A percentile compares a stretch with the other conserved stretches of the same genome.
Evolutionary conservation across 768 basidiomycete genomes (phyloP).

Genomic region (Lanmaoa rubissima): DNA sequence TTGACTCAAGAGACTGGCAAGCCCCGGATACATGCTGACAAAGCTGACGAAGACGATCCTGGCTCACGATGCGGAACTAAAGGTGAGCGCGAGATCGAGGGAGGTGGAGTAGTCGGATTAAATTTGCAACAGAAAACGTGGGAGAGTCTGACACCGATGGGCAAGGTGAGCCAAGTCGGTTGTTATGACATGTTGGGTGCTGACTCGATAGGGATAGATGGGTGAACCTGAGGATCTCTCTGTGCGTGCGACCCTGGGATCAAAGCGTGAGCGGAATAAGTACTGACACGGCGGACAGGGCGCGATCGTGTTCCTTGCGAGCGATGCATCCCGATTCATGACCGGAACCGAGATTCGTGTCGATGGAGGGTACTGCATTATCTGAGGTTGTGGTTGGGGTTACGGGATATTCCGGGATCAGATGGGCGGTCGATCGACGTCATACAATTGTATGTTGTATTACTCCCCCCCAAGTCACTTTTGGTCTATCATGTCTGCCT

Average conservation of each 20-base stretch:
- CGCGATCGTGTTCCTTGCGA: slow-evolving; percentile 86
- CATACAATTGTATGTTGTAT: slow-evolving; percentile 11
- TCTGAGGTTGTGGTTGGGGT: slow-evolving; percentile 35
- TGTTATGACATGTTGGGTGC: slow-evolving; percentile 11
- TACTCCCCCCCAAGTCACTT: too few species aligned
- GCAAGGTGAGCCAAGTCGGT: slow-evolving; percentile 50
- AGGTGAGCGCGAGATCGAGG: slow-evolving; percentile 42
- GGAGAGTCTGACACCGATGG: slow-evolving; percentile 85
- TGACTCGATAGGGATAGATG: slow-evolving; percentile 49
- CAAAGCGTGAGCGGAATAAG: too few species aligned
- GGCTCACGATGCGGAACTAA: slow-evolving; percentile 68
- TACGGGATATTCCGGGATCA: slow-evolving; percentile 11
- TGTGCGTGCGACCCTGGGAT: slow-evolving; percentile 38
- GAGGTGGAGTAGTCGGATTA: background rate
- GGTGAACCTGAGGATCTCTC: slow-evolving; percentile 92
- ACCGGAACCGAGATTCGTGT: slow-evolving; percentile 84
- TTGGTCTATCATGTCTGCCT: slow-evolving; percentile 16
- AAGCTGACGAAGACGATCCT: slow-evolving; percentile 84
- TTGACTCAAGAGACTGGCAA: slow-evolving; percentile 28
- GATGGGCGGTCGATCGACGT: slow-evolving; percentile 22
- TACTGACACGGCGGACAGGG: slow-evolving; percentile 44
- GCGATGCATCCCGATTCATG: slow-evolving; percentile 88
- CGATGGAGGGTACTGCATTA: slow-evolving; percentile 84
- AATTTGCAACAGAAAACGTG: slow-evolving; percentile 61
- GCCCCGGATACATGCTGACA: slow-evolving; percentile 94